These are phyloP conservation scores for Ettlia oleoabundans DNA, from an alignment of 139 green algal species.

Conservation along the genomic window DNA sequence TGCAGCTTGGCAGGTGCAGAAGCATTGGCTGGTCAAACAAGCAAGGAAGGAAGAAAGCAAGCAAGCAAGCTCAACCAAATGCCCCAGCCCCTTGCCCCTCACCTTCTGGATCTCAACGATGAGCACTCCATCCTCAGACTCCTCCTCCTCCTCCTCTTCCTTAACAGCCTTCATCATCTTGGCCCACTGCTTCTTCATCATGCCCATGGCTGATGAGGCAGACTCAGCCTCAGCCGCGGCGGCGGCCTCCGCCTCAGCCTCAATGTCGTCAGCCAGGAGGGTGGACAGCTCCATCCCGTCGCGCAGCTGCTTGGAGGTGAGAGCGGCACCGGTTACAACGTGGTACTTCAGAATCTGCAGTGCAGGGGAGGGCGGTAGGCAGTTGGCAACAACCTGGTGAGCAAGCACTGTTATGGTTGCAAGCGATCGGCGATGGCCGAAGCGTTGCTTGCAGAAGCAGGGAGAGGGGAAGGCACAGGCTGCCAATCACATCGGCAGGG, in stretches of 20 bases:
- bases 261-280: slow-evolving; percentile 18
- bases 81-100: neutral
- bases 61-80: too few relatives aligned
- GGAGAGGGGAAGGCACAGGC: neutral
- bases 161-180: neutral
- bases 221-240: too few relatives aligned
- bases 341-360: slow-evolving; percentile 41
- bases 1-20: neutral
- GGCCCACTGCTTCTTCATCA: too few relatives aligned
- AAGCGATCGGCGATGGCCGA: too few relatives aligned
- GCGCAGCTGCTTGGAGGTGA: neutral
- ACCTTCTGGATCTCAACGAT: slow-evolving; percentile 22
- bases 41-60: too few relatives aligned
- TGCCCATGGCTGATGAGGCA: neutral
- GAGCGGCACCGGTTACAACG: slow-evolving; percentile 22
- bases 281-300: slow-evolving; percentile 25
- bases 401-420: too few relatives aligned
- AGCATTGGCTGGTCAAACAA: too few relatives aligned
- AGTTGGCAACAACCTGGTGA: too few relatives aligned
- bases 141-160: too few relatives aligned
- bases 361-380: neutral
- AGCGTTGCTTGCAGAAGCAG: neutral
- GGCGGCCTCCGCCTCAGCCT: neutral
- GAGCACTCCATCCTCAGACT: slow-evolving; percentile 23
- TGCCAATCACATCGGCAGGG: neutral